Percentiles rank a stretch among this genome's conserved stretches.
These are phyloP conservation scores for Dendryphion nanum DNA, from an alignment of 2,329 filamentous ascomycete genomes.

Conservation along the genomic window DNA sequence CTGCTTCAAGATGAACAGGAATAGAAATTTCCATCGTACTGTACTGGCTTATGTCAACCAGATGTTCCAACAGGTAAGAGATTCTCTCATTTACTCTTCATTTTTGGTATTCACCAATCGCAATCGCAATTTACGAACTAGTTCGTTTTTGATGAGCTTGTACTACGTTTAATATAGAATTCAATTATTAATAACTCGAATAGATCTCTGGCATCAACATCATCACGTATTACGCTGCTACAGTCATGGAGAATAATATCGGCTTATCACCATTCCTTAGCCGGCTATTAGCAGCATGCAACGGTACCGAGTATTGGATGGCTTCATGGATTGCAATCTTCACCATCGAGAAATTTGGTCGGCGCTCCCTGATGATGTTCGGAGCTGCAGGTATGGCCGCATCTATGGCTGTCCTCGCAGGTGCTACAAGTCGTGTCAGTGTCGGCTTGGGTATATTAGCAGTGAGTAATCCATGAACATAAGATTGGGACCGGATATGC, in stretches of 20 bases:
- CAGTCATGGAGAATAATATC: constrained; percentile 44
- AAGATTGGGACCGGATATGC: no score
- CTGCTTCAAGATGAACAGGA: constrained; percentile 56
- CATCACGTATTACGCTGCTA: constrained; percentile 45
- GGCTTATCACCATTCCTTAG: constrained; percentile 36
- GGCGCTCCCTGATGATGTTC: constrained; percentile 39
- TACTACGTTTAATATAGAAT: no score
- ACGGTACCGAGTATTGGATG: constrained; percentile 43
- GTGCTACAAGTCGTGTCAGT: constrained; percentile 28
- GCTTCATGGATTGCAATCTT: constrained; percentile 44
- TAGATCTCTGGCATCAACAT: constrained; percentile 41
- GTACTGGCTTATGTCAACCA: constrained; percentile 45
- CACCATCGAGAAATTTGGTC: constrained; percentile 40
- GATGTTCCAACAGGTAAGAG: constrained; percentile 46
- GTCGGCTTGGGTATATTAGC: constrained; percentile 37
- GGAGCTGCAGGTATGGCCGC: constrained; percentile 35
- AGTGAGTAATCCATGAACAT: constrained; percentile 55
- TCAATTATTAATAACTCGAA: constrained; percentile 49
- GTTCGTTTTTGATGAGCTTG: no score
- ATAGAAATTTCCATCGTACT: constrained; percentile 46
- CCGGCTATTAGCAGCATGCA: constrained; percentile 40
- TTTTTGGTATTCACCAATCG: no score
- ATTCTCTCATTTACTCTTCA: no score
- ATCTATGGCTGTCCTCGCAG: constrained; percentile 36
- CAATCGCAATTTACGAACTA: no score